These are phyloP conservation scores for Mortierella sp. DNA, from an alignment of 371 early-diverging fungal genomes.

Conservation along the genomic window DNA sequence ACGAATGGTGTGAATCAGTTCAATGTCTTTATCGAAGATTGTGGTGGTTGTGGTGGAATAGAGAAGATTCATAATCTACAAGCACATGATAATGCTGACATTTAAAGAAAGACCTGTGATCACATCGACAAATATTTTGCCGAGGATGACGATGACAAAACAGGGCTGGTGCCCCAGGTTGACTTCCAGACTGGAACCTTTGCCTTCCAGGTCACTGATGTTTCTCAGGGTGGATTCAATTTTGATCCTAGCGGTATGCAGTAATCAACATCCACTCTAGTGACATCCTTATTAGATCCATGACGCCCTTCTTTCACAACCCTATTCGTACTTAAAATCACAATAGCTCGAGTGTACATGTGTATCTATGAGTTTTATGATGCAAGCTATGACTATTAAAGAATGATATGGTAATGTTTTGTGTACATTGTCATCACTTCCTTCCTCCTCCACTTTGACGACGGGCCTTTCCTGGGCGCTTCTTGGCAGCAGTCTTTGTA, in stretches of 20 bases:
- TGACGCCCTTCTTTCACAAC: too few relatives aligned
- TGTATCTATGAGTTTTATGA: not conserved
- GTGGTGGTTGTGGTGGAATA: slow-evolving; percentile 92
- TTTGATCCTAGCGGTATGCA: slow-evolving; percentile 62
- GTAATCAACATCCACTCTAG: slow-evolving; percentile 4
- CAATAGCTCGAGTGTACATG: not conserved
- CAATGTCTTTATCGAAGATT: slow-evolving; percentile 89
- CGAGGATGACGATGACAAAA: slow-evolving; percentile 88
- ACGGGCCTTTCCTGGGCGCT: slow-evolving; percentile 56
- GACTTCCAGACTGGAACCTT: slow-evolving; percentile 78
- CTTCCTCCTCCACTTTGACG: slow-evolving; percentile 50
- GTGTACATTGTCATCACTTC: slow-evolving; percentile 9
- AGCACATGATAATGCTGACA: slow-evolving; percentile 91
- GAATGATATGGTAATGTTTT: not conserved
- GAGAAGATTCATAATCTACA: slow-evolving; percentile 93
- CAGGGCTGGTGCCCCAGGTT: slow-evolving; percentile 73
- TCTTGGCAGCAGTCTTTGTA: slow-evolving; percentile 40
- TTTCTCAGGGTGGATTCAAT: slow-evolving; percentile 82
- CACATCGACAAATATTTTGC: slow-evolving; percentile 96
- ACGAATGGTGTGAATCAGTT: slow-evolving; percentile 84
- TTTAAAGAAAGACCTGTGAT: slow-evolving; percentile 93
- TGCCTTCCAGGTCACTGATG: slow-evolving; percentile 72
- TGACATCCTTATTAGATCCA: too few relatives aligned
- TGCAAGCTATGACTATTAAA: not conserved
- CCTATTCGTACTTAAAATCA: not conserved